Evolutionary conservation across 2,329 filamentous ascomycete species (phyloP).

Genomic region (Colletotrichum sp.): DNA sequence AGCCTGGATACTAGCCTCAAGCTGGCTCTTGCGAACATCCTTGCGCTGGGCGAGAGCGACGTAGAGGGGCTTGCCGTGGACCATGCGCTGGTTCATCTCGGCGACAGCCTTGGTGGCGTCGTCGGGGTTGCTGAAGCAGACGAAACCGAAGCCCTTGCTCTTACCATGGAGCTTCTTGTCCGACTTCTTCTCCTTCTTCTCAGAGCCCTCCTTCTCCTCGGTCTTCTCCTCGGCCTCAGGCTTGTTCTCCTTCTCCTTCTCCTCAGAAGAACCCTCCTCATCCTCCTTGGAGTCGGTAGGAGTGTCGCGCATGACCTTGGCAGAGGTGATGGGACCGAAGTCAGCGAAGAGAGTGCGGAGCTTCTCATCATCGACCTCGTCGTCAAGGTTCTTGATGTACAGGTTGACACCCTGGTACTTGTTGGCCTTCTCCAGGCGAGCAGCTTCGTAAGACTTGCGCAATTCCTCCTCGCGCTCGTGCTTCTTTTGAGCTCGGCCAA

Average conservation of each 20-base stretch:
- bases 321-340: constrained; percentile 95
- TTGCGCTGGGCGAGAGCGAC: constrained; percentile 98
- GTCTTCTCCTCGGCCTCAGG: constrained; percentile 48
- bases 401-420: constrained; percentile 99
- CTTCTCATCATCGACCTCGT: constrained; percentile 98
- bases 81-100: constrained; percentile 99
- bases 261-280: constrained; percentile 58
- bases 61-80: constrained; percentile 95
- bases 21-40: constrained; percentile 98
- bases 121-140: constrained; percentile 99
- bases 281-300: constrained; percentile 60
- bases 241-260: constrained; percentile 54
- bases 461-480: constrained; percentile 99
- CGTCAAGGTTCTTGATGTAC: constrained; percentile 98
- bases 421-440: constrained; percentile 95
- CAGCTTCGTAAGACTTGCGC: constrained; percentile 97
- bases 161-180: constrained; percentile 79
- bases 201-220: constrained; percentile 52
- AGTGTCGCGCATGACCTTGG: constrained; percentile 97
- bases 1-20: constrained; percentile 98
- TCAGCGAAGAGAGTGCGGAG: constrained; percentile 90
- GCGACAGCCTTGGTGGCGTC: constrained; percentile 99
- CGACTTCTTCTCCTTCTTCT: constrained; percentile 65
- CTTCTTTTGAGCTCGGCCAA: constrained; percentile 99
- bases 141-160: constrained; percentile 99